phyloP scores from a whole-genome alignment of 768 basidiomycete genomes.

The Tylopilus rubrobrunneus region DNA sequence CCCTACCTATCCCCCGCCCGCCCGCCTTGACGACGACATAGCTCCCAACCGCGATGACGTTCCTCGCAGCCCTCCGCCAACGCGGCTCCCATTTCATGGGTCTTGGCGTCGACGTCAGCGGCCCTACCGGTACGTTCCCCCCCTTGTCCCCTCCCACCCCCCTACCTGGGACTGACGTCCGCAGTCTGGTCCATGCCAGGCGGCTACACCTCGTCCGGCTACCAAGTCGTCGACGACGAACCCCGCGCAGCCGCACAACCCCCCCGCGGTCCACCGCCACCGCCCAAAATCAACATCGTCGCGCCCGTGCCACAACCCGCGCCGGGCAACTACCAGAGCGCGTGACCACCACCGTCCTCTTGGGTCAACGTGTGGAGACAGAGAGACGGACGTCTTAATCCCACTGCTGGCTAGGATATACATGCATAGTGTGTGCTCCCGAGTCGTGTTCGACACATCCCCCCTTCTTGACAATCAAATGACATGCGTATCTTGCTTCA shows the following conservation, averaged over 20 bases:
- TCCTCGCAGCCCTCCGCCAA: constrained; percentile 50
- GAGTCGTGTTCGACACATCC: background rate
- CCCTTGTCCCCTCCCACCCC: background rate
- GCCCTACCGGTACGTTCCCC: constrained; percentile 49
- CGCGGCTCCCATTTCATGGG: constrained; percentile 54
- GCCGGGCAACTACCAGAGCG: constrained; percentile 27
- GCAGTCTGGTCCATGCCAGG: constrained; percentile 80
- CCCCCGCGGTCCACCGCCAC: constrained; percentile 9
- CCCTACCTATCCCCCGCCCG: too few relatives aligned
- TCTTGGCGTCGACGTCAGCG: constrained; percentile 46
- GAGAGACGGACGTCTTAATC: background rate
- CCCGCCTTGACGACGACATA: constrained; percentile 17
- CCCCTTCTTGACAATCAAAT: background rate
- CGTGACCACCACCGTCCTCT: background rate
- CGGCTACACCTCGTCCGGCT: constrained; percentile 53
- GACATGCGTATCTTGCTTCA: too few relatives aligned
- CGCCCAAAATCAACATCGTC: constrained; percentile 11
- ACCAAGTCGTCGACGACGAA: constrained; percentile 58
- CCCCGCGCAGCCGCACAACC: constrained; percentile 14
- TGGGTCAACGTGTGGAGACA: background rate
- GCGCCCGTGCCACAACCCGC: constrained; percentile 14
- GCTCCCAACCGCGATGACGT: constrained; percentile 59
- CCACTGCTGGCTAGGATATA: background rate
- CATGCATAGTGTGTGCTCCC: background rate
- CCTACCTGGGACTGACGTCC: background rate